Evolutionary conservation across 2,329 filamentous ascomycete genomes (phyloP), one percentile per base, ranked within the genome.

Genomic region (Taxawa tesnikishii): DNA sequence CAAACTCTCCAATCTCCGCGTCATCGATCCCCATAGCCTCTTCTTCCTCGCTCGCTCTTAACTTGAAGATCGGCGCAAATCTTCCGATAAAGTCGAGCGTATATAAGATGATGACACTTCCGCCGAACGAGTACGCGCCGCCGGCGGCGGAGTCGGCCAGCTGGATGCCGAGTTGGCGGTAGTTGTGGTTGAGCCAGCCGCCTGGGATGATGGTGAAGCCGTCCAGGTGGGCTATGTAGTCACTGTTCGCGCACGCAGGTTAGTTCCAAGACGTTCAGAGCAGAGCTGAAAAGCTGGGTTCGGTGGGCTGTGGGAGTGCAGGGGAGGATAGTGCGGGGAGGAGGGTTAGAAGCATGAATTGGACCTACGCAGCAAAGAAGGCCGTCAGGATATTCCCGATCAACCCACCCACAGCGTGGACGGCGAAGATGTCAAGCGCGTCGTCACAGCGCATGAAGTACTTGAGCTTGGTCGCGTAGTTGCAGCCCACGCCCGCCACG

Each of bases 401-500:
- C 10, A 88, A 55, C 28, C 83, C 83, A 30, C 83, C 83, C 31
- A 90, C 65, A 29, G 68, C 80, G 53, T 90, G 83, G 8, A 85
- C 82, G 13, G 83, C 83, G 48, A 88, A 90, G 54, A 90, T 92
- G 56, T 93, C 84, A 32, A 93, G 70, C 3, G 83, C 82, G 47
- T 93, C 84, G 48, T 93, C 84, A 44, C 87, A 76, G 34, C 70
- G 66, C 31, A 92, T 63, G 38, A 84, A 61, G 56, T 88, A 92
- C 62, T 93, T 93, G 48, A 93, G 68, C 63, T 93, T 90, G 12
- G 84, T 93, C 18, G 80, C 84, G 51, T 90, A 92, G 59, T 93
- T 92, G 65, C 83, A 84, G 33, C 80, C 75, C 25, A 70, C 64
- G 21, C 82, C 83, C 29, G 83, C 84, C 11, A 82, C 65, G 14